A percentile compares a stretch with the other conserved stretches of the same genome.
Evolutionary conservation across 768 basidiomycete species (phyloP).

Genomic region (Serendipita indica): DNA sequence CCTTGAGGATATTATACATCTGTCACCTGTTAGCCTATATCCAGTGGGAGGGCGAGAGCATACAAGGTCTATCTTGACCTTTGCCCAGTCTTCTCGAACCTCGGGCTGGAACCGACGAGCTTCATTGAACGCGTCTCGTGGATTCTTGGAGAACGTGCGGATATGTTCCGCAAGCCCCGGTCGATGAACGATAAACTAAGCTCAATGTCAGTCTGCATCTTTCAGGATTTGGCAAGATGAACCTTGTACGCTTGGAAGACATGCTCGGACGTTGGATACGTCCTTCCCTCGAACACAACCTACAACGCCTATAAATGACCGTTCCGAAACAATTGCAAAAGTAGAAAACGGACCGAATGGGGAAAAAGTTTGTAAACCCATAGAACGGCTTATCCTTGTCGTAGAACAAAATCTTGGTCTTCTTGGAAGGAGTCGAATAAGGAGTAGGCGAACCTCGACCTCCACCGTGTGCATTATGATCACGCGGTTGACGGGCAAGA

Average conservation of each 20-base stretch:
- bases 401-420: neutral
- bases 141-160: slow-evolving; percentile 9
- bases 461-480: no score
- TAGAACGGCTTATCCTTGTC: neutral
- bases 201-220: neutral
- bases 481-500: no score
- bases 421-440: no score
- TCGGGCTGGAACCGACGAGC: slow-evolving; percentile 11
- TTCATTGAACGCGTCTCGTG: slow-evolving; percentile 11
- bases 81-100: slow-evolving; percentile 13
- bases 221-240: neutral
- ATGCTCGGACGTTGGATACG: slow-evolving; percentile 16
- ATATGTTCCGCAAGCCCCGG: slow-evolving; percentile 15
- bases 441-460: no score
- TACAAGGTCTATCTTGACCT: slow-evolving; percentile 13
- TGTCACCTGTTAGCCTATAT: neutral
- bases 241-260: slow-evolving; percentile 15
- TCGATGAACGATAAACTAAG: slow-evolving; percentile 14
- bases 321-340: neutral
- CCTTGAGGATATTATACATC: slow-evolving; percentile 15
- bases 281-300: slow-evolving; percentile 12
- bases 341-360: neutral
- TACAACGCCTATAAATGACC: neutral
- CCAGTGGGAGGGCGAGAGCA: neutral
- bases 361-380: slow-evolving; percentile 6